phyloP scores from a whole-genome alignment of 2,329 filamentous ascomycete species.

The Fusarium austroafricanum region DNA sequence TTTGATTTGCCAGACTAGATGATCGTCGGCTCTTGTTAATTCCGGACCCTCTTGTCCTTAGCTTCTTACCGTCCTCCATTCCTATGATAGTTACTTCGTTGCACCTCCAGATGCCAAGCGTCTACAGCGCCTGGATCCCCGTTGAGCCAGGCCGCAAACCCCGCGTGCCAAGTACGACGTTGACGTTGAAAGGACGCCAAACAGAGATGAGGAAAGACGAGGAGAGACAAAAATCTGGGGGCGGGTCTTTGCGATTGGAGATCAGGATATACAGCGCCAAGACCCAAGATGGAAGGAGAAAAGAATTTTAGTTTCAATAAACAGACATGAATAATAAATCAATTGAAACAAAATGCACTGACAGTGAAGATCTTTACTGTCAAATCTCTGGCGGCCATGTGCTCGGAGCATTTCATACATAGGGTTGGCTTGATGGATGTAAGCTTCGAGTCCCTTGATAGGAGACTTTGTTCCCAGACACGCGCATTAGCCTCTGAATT shows the following conservation, averaged over 20 bases:
- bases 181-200: conserved; percentile 1
- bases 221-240: conserved; percentile 9
- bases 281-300: conserved; percentile 10
- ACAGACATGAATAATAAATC: background rate
- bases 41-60: conserved; percentile 16
- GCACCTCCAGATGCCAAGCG: conserved; percentile 24
- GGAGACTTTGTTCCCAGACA: background rate
- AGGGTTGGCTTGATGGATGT: background rate
- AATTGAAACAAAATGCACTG: conserved; percentile 15
- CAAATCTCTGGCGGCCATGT: conserved; percentile 11
- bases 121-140: background rate
- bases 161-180: conserved; percentile 33
- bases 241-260: conserved; percentile 23
- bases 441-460: conserved; percentile 4
- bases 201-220: background rate
- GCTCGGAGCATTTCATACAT: conserved; percentile 17
- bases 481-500: background rate
- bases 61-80: conserved; percentile 16
- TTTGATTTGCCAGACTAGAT: background rate
- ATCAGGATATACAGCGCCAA: conserved; percentile 20
- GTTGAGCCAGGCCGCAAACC: conserved; percentile 15
- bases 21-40: conserved; percentile 8
- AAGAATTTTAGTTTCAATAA: background rate
- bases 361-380: conserved; percentile 21
- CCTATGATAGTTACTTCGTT: background rate